Conservation (phyloP, 78 protist species). For the Andalucia godoyi region DNA sequence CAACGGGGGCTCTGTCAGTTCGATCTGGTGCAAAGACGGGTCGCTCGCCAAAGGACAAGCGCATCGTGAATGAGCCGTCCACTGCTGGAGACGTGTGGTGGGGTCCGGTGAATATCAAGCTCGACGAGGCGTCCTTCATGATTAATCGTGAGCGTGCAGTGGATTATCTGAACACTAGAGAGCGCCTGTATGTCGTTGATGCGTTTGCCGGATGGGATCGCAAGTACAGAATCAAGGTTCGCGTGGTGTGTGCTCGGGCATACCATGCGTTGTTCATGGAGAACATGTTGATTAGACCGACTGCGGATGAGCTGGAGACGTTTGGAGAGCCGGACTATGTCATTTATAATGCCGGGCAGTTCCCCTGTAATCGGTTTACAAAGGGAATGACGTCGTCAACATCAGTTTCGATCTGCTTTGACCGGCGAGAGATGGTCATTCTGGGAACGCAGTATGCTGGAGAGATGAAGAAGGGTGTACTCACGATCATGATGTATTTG, state of each 20-base stretch:
- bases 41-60: constrained; percentile 74
- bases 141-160: constrained; percentile 80
- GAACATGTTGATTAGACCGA: constrained; percentile 85
- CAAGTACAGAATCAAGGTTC: constrained; percentile 58
- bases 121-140: constrained; percentile 51
- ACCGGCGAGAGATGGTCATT: constrained; percentile 64
- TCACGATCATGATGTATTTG: constrained; percentile 79
- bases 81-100: constrained; percentile 57
- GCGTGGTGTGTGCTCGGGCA: constrained; percentile 70
- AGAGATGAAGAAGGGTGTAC: constrained; percentile 94
- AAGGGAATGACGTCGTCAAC: constrained; percentile 65
- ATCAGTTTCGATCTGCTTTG: constrained; percentile 53
- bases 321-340: constrained; percentile 79
- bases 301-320: constrained; percentile 41
- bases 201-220: constrained; percentile 80
- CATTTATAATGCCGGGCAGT: constrained; percentile 82
- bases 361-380: constrained; percentile 71
- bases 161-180: constrained; percentile 71
- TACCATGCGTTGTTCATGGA: constrained; percentile 85
- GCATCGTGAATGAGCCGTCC: constrained; percentile 49
- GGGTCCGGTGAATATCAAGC: constrained; percentile 76
- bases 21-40: constrained; percentile 72
- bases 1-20: constrained; percentile 56
- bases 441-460: constrained; percentile 88
- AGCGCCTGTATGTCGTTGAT: constrained; percentile 75